Evolutionary conservation across 768 basidiomycete species (phyloP).

Genomic region (Hirschioporus abietinus): DNA sequence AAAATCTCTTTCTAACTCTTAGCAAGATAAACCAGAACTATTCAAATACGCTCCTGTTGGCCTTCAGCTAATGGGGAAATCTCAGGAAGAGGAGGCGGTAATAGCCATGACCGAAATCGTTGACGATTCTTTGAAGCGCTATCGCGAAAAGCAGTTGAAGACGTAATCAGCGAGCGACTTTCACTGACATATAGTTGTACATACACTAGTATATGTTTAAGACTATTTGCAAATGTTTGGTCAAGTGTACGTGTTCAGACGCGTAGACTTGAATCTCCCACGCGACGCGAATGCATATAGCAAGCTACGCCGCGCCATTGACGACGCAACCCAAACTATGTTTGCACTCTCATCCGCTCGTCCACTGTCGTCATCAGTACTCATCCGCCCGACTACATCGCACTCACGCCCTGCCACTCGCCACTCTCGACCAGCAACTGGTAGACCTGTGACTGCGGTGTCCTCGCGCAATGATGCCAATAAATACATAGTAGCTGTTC

Average conservation of each 20-base stretch:
- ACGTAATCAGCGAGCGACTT: background rate
- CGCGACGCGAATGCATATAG: background rate
- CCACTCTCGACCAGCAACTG: constrained; percentile 51
- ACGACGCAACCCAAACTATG: background rate
- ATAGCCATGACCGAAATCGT: constrained; percentile 43
- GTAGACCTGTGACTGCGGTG: constrained; percentile 60
- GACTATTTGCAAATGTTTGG: background rate
- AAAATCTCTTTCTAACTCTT: background rate
- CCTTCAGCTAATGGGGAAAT: constrained; percentile 43
- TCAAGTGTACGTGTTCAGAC: background rate
- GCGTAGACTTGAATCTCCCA: background rate
- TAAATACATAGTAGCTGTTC: constrained; percentile 54
- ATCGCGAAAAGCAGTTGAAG: constrained; percentile 11
- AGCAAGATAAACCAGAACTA: constrained; percentile 38
- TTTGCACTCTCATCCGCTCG: background rate
- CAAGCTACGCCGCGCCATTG: background rate
- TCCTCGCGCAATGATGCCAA: constrained; percentile 55
- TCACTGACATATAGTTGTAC: background rate
- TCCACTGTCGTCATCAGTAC: background rate
- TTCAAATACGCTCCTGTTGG: constrained; percentile 41
- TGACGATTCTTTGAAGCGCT: constrained; percentile 29
- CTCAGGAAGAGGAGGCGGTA: constrained; percentile 48
- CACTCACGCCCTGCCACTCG: constrained; percentile 12
- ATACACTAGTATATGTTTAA: background rate
- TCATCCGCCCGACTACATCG: background rate